Conservation (phyloP, 306 rosid genomes). For the Begonia peltatifolia region DNA sequence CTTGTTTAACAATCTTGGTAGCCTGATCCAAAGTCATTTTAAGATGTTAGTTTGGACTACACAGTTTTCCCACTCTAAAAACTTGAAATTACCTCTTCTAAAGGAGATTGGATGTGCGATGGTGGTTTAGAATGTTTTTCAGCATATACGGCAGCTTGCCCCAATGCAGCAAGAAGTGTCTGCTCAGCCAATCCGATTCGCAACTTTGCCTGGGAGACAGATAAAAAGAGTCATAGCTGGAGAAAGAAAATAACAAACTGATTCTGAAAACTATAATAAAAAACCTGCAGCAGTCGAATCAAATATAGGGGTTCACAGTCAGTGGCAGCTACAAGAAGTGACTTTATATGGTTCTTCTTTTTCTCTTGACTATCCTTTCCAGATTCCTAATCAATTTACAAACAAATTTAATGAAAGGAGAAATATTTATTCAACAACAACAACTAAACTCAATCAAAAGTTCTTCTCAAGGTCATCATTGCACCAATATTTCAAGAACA, state of each 20-base stretch:
- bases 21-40: slow-evolving; percentile 52
- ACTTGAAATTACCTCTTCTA: slow-evolving; percentile 54
- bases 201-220: slow-evolving; percentile 44
- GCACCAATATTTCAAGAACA: too few species aligned
- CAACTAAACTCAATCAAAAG: too few species aligned
- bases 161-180: slow-evolving; percentile 85
- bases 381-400: slow-evolving; percentile 51
- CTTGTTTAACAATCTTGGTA: slow-evolving; percentile 67
- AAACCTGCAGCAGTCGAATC: slow-evolving; percentile 81
- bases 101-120: slow-evolving; percentile 49
- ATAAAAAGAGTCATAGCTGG: slow-evolving; percentile 12
- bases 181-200: slow-evolving; percentile 84
- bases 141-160: slow-evolving; percentile 71
- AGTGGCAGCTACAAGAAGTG: slow-evolving; percentile 86
- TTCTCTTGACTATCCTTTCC: slow-evolving; percentile 93
- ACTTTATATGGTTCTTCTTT: slow-evolving; percentile 75
- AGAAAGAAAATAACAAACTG: slow-evolving; percentile 9
- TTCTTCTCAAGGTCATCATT: too few species aligned
- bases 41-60: neutral
- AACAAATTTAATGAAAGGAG: too few species aligned
- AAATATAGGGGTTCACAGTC: slow-evolving; percentile 84
- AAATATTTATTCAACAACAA: too few species aligned
- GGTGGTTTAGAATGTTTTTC: slow-evolving; percentile 68
- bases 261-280: slow-evolving; percentile 6
- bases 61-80: slow-evolving; percentile 12